Percentiles rank a stretch among this genome's conserved stretches.
Conservation (phyloP, 2,329 filamentous ascomycete species). For the Monosporascus sp. region DNA sequence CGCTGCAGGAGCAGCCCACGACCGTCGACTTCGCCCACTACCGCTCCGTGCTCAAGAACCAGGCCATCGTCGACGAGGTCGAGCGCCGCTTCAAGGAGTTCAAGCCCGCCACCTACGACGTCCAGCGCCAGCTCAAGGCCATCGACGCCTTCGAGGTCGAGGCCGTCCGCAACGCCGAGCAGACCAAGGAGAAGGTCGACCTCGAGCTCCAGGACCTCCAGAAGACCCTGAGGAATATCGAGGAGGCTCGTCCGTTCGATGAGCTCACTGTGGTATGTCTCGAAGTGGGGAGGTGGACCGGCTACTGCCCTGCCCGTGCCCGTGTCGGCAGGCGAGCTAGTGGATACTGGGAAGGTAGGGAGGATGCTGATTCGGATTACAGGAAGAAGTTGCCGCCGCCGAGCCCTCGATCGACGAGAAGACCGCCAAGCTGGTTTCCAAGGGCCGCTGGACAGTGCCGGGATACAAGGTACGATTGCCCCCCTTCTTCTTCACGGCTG, state of each 20-base stretch:
- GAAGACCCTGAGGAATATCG: slow-evolving; percentile 95
- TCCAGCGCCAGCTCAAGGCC: slow-evolving; percentile 89
- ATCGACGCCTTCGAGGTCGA: slow-evolving; percentile 97
- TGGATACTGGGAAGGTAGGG: slow-evolving; percentile 3
- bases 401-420: slow-evolving; percentile 97
- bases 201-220: slow-evolving; percentile 89
- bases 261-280: slow-evolving; percentile 91
- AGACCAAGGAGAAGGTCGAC: slow-evolving; percentile 94
- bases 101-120: slow-evolving; percentile 91
- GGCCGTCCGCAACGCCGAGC: slow-evolving; percentile 93
- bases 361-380: slow-evolving; percentile 24
- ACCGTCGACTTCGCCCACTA: slow-evolving; percentile 91
- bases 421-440: slow-evolving; percentile 88
- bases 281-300: not conserved
- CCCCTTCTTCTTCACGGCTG: not conserved
- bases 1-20: slow-evolving; percentile 78
- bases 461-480: slow-evolving; percentile 83
- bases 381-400: slow-evolving; percentile 93
- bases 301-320: slow-evolving; percentile 3
- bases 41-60: slow-evolving; percentile 91
- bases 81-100: slow-evolving; percentile 91
- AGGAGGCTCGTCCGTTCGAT: slow-evolving; percentile 91
- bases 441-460: slow-evolving; percentile 96
- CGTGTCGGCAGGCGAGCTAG: not conserved
- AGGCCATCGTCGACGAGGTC: slow-evolving; percentile 90